Percentiles rank a stretch among this genome's conserved stretches.
Evolutionary conservation across 495 filamentous ascomycete species (phyloP).

Genomic region (Viridothelium virens): DNA sequence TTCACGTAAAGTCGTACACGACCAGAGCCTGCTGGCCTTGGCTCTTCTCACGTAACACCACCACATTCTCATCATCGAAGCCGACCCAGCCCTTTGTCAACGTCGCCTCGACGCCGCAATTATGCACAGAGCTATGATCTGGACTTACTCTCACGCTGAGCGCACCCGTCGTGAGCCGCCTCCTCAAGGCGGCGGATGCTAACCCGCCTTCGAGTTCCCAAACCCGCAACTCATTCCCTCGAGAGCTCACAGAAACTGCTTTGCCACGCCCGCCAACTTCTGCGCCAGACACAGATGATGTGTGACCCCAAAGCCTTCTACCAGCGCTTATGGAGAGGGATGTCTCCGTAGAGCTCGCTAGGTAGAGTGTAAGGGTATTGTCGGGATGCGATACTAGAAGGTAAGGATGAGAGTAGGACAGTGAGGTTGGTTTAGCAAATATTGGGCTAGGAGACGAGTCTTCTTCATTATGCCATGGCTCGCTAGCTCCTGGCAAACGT

Average conservation of each 20-base stretch:
- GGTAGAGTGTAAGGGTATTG: conserved; percentile 83
- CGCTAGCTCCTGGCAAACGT: conserved; percentile 22
- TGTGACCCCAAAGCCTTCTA: conserved; percentile 85
- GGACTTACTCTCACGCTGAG: conserved; percentile 50
- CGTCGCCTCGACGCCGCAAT: conserved; percentile 18
- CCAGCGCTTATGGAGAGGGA: conserved; percentile 64
- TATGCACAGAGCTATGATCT: conserved; percentile 26
- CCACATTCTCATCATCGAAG: conserved; percentile 90
- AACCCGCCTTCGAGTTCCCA: conserved; percentile 86
- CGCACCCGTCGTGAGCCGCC: conserved; percentile 36
- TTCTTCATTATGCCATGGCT: background rate
- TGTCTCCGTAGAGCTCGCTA: conserved; percentile 65
- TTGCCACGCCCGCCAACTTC: conserved; percentile 82
- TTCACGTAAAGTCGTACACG: conserved; percentile 85
- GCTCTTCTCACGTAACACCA: conserved; percentile 67
- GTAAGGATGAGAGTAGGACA: conserved; percentile 88
- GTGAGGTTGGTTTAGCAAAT: conserved; percentile 52
- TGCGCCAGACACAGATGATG: conserved; percentile 77
- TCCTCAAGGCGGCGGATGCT: conserved; percentile 39
- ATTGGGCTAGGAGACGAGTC: conserved; percentile 37
- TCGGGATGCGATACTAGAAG: conserved; percentile 81
- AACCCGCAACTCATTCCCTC: conserved; percentile 79
- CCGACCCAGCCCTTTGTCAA: conserved; percentile 61
- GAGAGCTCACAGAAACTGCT: conserved; percentile 76
- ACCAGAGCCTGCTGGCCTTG: conserved; percentile 64